Percentiles rank a stretch among this genome's conserved stretches.
Conservation (phyloP, 192 early-diverging fungal genomes). For the Coemansia guatemalensis region DNA sequence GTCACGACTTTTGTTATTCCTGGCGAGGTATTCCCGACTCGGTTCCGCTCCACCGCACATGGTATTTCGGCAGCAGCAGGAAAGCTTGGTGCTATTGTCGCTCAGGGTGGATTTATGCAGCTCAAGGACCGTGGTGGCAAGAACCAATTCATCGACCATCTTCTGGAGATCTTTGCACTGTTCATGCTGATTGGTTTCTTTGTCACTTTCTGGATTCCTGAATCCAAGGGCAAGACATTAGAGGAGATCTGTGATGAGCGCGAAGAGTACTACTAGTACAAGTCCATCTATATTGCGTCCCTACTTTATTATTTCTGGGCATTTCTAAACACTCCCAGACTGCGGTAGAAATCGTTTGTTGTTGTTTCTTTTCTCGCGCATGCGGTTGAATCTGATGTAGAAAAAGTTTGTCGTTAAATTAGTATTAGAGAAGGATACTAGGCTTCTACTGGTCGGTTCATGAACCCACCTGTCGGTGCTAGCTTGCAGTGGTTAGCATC, state of each 20-base stretch:
- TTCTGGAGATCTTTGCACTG: conserved; percentile 71
- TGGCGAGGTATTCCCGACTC: conserved; percentile 80
- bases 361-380: neutral
- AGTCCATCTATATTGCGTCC: neutral
- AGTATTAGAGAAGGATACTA: neutral
- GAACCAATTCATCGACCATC: conserved; percentile 59
- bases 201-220: conserved; percentile 53
- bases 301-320: too few species aligned
- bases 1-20: conserved; percentile 85
- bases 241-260: conserved; percentile 54
- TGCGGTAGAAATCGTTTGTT: neutral
- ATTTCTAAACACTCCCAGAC: too few species aligned
- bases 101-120: conserved; percentile 69
- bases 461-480: conserved; percentile 88
- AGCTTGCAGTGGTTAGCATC: conserved; percentile 96
- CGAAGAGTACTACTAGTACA: conserved; percentile 9
- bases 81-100: conserved; percentile 76
- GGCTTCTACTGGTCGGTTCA: conserved; percentile 7
- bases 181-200: conserved; percentile 74
- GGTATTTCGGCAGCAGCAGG: conserved; percentile 81
- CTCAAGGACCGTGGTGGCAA: conserved; percentile 71
- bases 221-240: conserved; percentile 53
- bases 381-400: neutral
- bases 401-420: neutral
- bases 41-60: conserved; percentile 76